Percentiles rank a stretch among this genome's conserved stretches.
Conservation (phyloP, 2,329 filamentous ascomycete genomes). For the Trematosphaeria pertusa region DNA sequence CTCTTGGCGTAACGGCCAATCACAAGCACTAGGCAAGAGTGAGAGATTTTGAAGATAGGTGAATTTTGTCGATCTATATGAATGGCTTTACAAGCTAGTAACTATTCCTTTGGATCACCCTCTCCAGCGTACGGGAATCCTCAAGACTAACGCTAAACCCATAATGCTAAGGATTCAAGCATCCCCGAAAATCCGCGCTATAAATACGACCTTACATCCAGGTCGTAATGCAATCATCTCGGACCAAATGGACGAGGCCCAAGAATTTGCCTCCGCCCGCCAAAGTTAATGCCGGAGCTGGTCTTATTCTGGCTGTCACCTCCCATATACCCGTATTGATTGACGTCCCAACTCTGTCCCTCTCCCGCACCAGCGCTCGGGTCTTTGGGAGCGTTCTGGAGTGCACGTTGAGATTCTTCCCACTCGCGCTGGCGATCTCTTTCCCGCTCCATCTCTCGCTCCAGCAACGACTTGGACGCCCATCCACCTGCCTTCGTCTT, state of each 20-base stretch:
- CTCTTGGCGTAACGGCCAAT: no score
- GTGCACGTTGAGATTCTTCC: slow-evolving; percentile 76
- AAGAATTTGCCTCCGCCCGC: slow-evolving; percentile 78
- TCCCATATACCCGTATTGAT: slow-evolving; percentile 78
- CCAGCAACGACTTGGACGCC: slow-evolving; percentile 74
- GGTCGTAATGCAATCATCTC: slow-evolving; percentile 8
- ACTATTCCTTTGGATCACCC: no score
- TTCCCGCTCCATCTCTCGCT: slow-evolving; percentile 83
- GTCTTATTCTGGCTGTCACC: slow-evolving; percentile 75
- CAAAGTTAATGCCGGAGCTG: slow-evolving; percentile 68
- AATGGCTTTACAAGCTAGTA: no score
- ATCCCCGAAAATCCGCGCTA: no score
- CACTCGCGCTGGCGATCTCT: slow-evolving; percentile 78
- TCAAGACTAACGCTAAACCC: no score
- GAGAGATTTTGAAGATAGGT: no score
- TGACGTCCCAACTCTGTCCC: slow-evolving; percentile 77
- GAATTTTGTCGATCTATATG: no score
- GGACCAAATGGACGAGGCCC: slow-evolving; percentile 70
- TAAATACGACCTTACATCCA: no score
- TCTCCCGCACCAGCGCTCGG: slow-evolving; percentile 68
- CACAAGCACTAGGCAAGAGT: no score
- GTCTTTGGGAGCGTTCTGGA: slow-evolving; percentile 62
- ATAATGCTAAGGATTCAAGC: no score
- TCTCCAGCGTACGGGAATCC: no score
- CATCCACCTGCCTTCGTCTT: slow-evolving; percentile 69